phyloP scores from a whole-genome alignment of 2,329 filamentous ascomycete genomes.

The Calonectria crousiana region DNA sequence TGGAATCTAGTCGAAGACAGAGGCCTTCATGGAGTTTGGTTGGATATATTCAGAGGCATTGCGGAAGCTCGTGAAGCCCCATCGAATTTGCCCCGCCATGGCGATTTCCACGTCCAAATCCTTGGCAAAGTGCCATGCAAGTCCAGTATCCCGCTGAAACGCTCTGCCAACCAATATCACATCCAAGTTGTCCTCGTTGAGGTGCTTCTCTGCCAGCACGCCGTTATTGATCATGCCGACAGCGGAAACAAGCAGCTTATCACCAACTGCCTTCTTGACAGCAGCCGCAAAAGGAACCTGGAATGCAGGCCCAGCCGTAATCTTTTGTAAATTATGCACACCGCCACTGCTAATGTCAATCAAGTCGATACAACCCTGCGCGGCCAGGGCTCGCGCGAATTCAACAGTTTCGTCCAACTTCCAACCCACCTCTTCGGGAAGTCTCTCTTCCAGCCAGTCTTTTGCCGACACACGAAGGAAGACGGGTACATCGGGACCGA shows the following conservation, averaged over 20 bases:
- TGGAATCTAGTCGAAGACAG: not conserved
- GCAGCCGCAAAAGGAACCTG: not conserved
- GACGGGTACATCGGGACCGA: not conserved
- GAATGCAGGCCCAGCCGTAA: not conserved
- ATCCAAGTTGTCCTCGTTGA: not conserved
- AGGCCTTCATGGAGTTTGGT: slow-evolving; percentile 1
- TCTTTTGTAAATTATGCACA: not conserved
- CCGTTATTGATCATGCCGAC: not conserved
- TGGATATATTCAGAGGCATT: slow-evolving; percentile 1
- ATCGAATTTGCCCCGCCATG: not conserved
- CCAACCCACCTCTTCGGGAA: not conserved
- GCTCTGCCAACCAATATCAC: not conserved
- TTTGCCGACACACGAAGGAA: not conserved
- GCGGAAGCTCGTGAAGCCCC: not conserved
- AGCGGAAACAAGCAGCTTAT: not conserved
- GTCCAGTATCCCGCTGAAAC: not conserved
- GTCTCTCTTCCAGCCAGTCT: not conserved
- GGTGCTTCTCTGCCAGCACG: not conserved
- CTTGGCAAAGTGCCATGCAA: not conserved
- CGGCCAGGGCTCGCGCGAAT: not conserved
- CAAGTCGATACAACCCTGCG: not conserved
- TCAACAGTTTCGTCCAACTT: not conserved
- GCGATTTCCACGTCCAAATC: slow-evolving; percentile 2
- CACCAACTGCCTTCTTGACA: not conserved
- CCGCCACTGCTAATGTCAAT: not conserved